Conservation (phyloP, 140 eudicot genomes). For the Bidens hawaiensis region DNA sequence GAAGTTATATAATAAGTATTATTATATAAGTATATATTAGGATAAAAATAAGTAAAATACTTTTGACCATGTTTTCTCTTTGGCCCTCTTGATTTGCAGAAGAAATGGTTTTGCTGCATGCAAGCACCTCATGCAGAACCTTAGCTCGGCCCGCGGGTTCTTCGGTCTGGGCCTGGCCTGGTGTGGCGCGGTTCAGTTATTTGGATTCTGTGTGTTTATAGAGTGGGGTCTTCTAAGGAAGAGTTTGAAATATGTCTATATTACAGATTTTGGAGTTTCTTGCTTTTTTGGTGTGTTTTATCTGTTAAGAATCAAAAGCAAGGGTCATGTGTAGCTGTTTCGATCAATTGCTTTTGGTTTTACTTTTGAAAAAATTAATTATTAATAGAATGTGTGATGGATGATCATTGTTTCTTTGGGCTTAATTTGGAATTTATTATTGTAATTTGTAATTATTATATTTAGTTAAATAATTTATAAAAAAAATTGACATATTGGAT, state of each 20-base stretch:
- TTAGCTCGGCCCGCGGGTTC: conserved; percentile 26
- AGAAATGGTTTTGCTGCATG: conserved; percentile 62
- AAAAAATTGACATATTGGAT: no score
- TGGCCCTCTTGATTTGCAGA: conserved; percentile 38
- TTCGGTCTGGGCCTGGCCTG: conserved; percentile 1
- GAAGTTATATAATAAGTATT: no score
- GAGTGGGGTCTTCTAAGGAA: conserved; percentile 25
- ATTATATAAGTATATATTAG: no score
- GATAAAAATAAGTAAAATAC: background rate
- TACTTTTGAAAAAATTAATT: conserved; percentile 11
- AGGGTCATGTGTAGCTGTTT: conserved; percentile 31
- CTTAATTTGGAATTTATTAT: background rate
- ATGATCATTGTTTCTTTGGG: background rate
- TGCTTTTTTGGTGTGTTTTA: conserved; percentile 20
- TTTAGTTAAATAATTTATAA: no score
- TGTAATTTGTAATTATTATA: no score
- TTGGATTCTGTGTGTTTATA: conserved; percentile 25
- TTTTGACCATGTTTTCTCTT: conserved; percentile 1
- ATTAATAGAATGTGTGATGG: conserved; percentile 7
- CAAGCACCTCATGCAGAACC: conserved; percentile 48
- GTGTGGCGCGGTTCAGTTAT: conserved; percentile 11
- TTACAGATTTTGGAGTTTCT: conserved; percentile 29
- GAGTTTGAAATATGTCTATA: conserved; percentile 29
- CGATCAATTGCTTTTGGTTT: conserved; percentile 21
- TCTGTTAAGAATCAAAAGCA: conserved; percentile 23